Evolutionary conservation across 805 yeast genomes (phyloP), one percentile per base, ranked within the genome.

Genomic region (Pichia scutulata): DNA sequence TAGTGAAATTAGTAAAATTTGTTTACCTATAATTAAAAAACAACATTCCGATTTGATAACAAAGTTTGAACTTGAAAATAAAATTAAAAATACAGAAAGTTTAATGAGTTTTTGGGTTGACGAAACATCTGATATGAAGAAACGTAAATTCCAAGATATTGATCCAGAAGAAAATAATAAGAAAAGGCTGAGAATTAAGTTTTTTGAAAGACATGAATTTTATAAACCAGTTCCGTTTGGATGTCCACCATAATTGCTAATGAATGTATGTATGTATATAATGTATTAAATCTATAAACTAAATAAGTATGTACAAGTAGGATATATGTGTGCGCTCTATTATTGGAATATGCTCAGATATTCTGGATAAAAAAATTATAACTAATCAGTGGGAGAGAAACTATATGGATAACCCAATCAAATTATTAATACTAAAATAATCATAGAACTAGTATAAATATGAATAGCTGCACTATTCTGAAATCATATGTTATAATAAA

Each of bases 161-260:
- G 40, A 44, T 26, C 2, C 16, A 1, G 42, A 33, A 14, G 10
- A 42, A 47, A 30, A 43, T n/a, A 45, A 52, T 47, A 51, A 44
- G 48, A 37, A 16, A 36, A 30, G 28, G 12, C 5, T 14, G 21
- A 26, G 40, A 14, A 25, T 33, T n/a, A 19, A 39, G 16, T 46
- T 52, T 5, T 72, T 75, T 56, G 71, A 68, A 42, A 51, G 51
- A 16, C 65, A 66, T 43, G 49, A 62, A 0, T 55, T 69, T 36
- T 81, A 85, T 84, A 59, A 60, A 22, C 78, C 83, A 0, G 71
- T 64, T 49, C 83, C 86, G 1, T 80, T 81, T 64, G 86, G 86
- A 6, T 58, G 62, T 25, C 28, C 51, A 12, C 54, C 54, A 4
- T 33, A 10, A 33, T 28, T 28, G 6, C 16, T 3, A 13, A 28